Evolutionary conservation across 139 green algal genomes (phyloP).

Genomic region (Coelastrella sp.): DNA sequence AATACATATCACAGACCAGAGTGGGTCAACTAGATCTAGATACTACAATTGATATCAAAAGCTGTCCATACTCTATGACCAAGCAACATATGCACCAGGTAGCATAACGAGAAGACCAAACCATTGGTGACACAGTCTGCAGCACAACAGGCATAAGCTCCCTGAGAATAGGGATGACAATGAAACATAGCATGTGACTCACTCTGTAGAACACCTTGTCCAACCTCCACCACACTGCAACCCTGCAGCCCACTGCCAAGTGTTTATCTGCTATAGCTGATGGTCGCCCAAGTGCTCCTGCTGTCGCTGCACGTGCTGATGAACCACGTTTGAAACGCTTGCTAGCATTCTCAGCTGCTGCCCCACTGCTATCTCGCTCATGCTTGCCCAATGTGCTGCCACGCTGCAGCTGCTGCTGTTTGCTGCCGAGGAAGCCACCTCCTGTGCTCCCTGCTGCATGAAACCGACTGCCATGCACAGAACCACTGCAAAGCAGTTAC

Average conservation of each 20-base stretch:
- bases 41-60: too few species aligned
- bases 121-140: too few species aligned
- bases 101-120: too few species aligned
- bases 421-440: not conserved
- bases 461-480: not conserved
- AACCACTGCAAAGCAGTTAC: not conserved
- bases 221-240: conserved; percentile 32
- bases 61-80: too few species aligned
- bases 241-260: conserved; percentile 35
- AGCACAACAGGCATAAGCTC: too few species aligned
- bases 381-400: conserved; percentile 33
- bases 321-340: not conserved
- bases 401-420: not conserved
- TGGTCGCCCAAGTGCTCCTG: not conserved
- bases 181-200: too few species aligned
- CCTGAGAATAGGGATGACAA: too few species aligned
- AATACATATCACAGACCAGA: too few species aligned
- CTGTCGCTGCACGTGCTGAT: not conserved
- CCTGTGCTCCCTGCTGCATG: not conserved
- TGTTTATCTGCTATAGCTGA: conserved; percentile 25
- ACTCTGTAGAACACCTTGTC: conserved; percentile 40
- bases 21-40: too few species aligned
- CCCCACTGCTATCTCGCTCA: not conserved
- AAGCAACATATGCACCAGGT: too few species aligned
- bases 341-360: conserved; percentile 1